Conservation (phyloP, 1,284 basidiomycete genomes). For the Apiotrichum siamense region DNA sequence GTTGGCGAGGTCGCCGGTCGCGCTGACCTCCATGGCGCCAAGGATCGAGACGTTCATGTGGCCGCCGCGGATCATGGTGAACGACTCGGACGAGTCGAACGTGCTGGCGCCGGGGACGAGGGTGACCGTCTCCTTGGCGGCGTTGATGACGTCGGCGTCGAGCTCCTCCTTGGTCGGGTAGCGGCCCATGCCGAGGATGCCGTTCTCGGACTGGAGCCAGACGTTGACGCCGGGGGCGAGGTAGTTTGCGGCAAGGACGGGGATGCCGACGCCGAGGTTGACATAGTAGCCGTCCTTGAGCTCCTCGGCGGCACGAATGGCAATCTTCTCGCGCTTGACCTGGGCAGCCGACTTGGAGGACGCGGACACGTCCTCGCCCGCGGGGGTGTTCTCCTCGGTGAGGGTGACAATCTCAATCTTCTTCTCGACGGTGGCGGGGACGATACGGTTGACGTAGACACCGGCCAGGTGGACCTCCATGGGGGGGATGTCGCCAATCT, state of each 20-base stretch:
- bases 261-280: constrained; percentile 75
- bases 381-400: constrained; percentile 27
- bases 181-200: constrained; percentile 90
- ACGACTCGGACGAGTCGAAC: constrained; percentile 60
- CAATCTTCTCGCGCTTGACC: constrained; percentile 63
- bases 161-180: constrained; percentile 80
- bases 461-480: constrained; percentile 75
- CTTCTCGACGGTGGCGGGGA: constrained; percentile 69
- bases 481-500: constrained; percentile 73
- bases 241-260: constrained; percentile 84
- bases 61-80: constrained; percentile 93
- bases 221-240: constrained; percentile 71
- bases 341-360: constrained; percentile 20
- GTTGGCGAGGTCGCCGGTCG: constrained; percentile 89
- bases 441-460: constrained; percentile 82
- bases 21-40: constrained; percentile 86
- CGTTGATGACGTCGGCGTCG: constrained; percentile 93
- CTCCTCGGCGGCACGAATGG: constrained; percentile 73
- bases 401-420: constrained; percentile 67
- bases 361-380: constrained; percentile 14
- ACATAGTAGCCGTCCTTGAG: constrained; percentile 81
- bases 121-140: constrained; percentile 93
- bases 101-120: constrained; percentile 85
- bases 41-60: constrained; percentile 91
- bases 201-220: constrained; percentile 92